phyloP scores from a whole-genome alignment of 2,329 filamentous ascomycete species.

The Hypoxylon sp. region DNA sequence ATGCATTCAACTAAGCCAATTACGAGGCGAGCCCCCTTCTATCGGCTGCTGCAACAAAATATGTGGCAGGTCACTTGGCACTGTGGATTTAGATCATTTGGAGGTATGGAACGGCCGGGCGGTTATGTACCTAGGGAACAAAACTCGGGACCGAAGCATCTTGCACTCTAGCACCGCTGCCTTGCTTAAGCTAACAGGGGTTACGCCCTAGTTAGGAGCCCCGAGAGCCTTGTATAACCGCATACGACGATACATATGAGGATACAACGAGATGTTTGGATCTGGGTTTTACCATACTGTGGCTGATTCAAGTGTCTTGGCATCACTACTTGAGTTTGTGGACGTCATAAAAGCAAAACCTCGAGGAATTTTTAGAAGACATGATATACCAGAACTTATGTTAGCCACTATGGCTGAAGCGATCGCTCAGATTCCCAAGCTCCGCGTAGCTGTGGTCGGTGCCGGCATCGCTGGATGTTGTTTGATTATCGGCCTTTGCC shows the following conservation, averaged over 20 bases:
- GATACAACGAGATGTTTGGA: not conserved
- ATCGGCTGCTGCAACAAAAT: too few species aligned
- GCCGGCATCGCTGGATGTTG: slow-evolving; percentile 39
- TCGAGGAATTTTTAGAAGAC: not conserved
- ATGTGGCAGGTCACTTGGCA: too few species aligned
- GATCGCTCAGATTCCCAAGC: not conserved
- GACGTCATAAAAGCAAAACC: not conserved
- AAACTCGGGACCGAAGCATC: not conserved
- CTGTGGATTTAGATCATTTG: too few species aligned
- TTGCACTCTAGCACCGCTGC: not conserved
- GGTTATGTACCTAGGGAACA: not conserved
- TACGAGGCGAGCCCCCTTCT: too few species aligned
- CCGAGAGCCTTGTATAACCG: not conserved
- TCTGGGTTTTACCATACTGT: not conserved
- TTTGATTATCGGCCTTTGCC: slow-evolving; percentile 32
- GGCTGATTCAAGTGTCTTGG: not conserved
- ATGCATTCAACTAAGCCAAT: too few species aligned
- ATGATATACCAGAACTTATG: not conserved
- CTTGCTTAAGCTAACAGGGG: not conserved
- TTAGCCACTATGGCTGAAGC: not conserved
- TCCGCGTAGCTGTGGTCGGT: slow-evolving; percentile 35
- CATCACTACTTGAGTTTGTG: not conserved
- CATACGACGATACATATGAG: too few species aligned
- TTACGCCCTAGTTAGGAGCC: not conserved
- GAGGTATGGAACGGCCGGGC: too few species aligned